phyloP scores from a whole-genome alignment of 2,329 filamentous ascomycete species.

The Neopestalotiopsis sp. region DNA sequence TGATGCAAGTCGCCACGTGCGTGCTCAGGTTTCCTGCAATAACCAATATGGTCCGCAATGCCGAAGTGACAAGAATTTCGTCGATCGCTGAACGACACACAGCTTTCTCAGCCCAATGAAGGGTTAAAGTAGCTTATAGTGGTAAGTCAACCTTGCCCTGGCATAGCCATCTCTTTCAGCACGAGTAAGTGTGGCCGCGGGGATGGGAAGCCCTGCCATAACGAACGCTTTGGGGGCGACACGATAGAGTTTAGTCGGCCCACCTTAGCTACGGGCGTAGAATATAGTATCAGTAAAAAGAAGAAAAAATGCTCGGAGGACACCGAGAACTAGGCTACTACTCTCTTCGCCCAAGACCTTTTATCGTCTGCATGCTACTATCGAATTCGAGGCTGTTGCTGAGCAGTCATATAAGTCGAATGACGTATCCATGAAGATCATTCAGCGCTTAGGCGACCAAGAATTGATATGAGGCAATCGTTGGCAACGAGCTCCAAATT shows the following conservation, averaged over 20 bases:
- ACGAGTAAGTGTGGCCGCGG: background rate
- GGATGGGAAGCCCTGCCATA: background rate
- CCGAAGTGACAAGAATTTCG: background rate
- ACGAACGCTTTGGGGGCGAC: background rate
- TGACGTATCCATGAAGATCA: background rate
- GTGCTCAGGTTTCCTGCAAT: background rate
- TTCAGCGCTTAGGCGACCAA: background rate
- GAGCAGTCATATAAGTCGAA: background rate
- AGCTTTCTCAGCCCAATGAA: background rate
- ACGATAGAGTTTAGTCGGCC: background rate
- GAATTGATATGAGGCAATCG: background rate
- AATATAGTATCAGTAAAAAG: background rate
- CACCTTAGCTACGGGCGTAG: conserved; percentile 1
- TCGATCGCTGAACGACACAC: background rate
- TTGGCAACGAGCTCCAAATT: background rate
- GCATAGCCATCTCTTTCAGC: too few species aligned
- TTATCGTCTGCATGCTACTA: background rate
- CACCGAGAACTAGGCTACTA: background rate
- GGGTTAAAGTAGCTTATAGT: background rate
- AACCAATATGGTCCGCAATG: background rate
- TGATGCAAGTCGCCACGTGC: conserved; percentile 2
- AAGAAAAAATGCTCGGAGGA: background rate
- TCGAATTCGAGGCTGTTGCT: background rate
- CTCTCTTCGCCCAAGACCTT: background rate
- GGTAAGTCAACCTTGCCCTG: too few species aligned